phyloP scores from a whole-genome alignment of 1,284 basidiomycete species.

The Coniophora puteana region DNA sequence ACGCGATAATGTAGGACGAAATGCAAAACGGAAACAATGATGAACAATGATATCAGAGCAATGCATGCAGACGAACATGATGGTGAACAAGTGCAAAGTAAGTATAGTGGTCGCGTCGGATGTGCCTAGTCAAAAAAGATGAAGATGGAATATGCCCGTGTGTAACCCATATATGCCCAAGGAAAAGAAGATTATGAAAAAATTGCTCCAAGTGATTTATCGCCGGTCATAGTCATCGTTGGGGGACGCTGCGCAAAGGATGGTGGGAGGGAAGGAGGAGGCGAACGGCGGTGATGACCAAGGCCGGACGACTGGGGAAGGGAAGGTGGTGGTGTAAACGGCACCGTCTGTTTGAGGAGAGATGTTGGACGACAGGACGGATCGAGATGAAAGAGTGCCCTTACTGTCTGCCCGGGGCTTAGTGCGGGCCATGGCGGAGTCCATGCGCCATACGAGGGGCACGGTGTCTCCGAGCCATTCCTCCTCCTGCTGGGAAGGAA shows the following conservation, averaged over 20 bases:
- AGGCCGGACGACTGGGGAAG: conserved; percentile 22
- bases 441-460: too few relatives aligned
- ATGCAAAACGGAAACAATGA: background rate
- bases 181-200: conserved; percentile 4
- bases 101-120: too few relatives aligned
- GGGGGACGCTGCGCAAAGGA: background rate
- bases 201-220: conserved; percentile 1
- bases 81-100: too few relatives aligned
- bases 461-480: conserved; percentile 61
- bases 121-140: conserved; percentile 1
- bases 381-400: conserved; percentile 19
- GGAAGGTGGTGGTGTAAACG: conserved; percentile 7
- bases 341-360: conserved; percentile 14
- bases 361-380: conserved; percentile 13
- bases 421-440: too few relatives aligned
- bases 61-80: too few relatives aligned
- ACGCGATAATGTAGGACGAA: background rate
- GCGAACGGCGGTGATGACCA: conserved; percentile 16
- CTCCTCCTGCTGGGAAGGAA: conserved; percentile 47
- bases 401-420: too few relatives aligned
- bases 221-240: too few relatives aligned
- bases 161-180: conserved; percentile 10
- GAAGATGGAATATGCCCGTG: background rate
- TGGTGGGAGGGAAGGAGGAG: conserved; percentile 13
- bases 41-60: too few relatives aligned